Conservation (phyloP, 2,329 filamentous ascomycete species). For the Neofusicoccum sp. region DNA sequence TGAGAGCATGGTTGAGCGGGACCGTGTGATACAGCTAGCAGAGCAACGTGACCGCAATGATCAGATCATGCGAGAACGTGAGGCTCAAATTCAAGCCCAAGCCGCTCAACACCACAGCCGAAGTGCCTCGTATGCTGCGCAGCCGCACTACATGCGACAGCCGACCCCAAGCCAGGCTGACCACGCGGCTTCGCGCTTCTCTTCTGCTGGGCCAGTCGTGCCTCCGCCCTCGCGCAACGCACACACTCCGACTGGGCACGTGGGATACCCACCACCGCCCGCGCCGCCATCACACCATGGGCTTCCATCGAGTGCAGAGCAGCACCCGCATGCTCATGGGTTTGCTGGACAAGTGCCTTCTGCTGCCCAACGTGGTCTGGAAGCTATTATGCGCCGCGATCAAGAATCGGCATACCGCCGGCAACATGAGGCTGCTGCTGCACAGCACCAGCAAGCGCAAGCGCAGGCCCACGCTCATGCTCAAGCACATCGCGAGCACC, state of each 20-base stretch:
- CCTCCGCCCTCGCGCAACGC: background rate
- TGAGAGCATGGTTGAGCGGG: conserved; percentile 5
- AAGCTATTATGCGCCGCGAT: conserved; percentile 6
- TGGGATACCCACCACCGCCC: conserved; percentile 14
- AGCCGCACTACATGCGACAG: conserved; percentile 10
- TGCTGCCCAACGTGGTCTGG: conserved; percentile 5
- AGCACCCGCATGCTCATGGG: background rate
- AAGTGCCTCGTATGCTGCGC: background rate
- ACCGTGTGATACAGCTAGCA: conserved; percentile 11
- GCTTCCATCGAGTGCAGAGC: background rate
- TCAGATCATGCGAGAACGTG: conserved; percentile 8
- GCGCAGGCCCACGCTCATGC: conserved; percentile 10
- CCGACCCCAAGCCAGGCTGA: conserved; percentile 15
- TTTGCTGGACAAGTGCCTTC: conserved; percentile 1
- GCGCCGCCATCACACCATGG: conserved; percentile 7
- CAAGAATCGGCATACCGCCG: background rate
- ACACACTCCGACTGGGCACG: conserved; percentile 14
- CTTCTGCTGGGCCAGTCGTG: conserved; percentile 1
- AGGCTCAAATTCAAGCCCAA: conserved; percentile 8
- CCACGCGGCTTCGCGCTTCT: conserved; percentile 10
- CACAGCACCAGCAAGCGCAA: background rate
- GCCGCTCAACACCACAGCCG: conserved; percentile 6
- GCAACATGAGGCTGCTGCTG: background rate
- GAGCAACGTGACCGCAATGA: conserved; percentile 10
- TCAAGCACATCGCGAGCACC: conserved; percentile 11